A percentile compares a stretch with the other conserved stretches of the same genome.
phyloP scores from a whole-genome alignment of 768 basidiomycete species.

The Termitomyces sp. region DNA sequence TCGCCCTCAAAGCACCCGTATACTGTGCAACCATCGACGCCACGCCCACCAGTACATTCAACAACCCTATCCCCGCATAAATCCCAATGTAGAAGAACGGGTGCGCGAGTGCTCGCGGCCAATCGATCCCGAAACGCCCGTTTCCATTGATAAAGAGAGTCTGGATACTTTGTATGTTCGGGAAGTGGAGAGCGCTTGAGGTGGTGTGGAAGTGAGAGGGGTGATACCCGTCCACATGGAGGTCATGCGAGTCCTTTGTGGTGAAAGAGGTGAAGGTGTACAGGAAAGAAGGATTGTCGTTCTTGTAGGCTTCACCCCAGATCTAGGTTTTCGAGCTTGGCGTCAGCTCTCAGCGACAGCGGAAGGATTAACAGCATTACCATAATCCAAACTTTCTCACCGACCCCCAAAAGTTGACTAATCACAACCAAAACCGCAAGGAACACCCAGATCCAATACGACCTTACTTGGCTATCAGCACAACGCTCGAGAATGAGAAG shows the following conservation, averaged over 20 bases:
- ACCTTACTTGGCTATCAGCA: slow-evolving; percentile 25
- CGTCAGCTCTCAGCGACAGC: neutral
- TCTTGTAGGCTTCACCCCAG: slow-evolving; percentile 64
- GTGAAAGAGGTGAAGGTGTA: slow-evolving; percentile 30
- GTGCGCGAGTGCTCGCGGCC: slow-evolving; percentile 48
- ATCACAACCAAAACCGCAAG: slow-evolving; percentile 42
- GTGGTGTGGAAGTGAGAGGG: slow-evolving; percentile 19
- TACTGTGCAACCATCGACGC: slow-evolving; percentile 47
- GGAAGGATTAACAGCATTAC: slow-evolving; percentile 20
- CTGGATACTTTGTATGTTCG: neutral
- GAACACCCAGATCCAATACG: slow-evolving; percentile 63
- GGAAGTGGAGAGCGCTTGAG: slow-evolving; percentile 15
- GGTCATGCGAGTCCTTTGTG: slow-evolving; percentile 31
- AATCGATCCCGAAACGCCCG: slow-evolving; percentile 23
- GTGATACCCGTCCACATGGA: slow-evolving; percentile 28
- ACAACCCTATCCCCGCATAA: slow-evolving; percentile 56
- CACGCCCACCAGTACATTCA: slow-evolving; percentile 40
- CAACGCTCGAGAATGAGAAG: neutral
- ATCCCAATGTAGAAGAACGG: slow-evolving; percentile 70
- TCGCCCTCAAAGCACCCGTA: slow-evolving; percentile 51
- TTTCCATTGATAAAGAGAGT: slow-evolving; percentile 14
- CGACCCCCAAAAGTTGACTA: slow-evolving; percentile 45
- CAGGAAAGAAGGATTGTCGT: slow-evolving; percentile 16
- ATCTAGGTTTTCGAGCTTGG: slow-evolving; percentile 22
- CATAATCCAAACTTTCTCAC: slow-evolving; percentile 75